phyloP scores from a whole-genome alignment of 495 filamentous ascomycete genomes.

The Xylaria scruposa region DNA sequence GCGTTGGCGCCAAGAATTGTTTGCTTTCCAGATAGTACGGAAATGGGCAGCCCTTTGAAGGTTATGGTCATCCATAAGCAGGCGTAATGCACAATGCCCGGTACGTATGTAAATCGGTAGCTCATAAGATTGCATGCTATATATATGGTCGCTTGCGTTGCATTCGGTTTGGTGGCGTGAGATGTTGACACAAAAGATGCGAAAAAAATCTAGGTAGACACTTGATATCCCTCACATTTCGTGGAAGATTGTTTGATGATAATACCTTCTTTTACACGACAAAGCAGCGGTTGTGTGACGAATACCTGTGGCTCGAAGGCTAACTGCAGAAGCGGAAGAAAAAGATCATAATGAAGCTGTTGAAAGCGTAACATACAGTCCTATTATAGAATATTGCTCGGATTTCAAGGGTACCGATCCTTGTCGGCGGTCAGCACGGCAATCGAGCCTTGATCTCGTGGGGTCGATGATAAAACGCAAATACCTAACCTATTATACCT shows the following conservation, averaged over 20 bases:
- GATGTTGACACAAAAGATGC: background rate
- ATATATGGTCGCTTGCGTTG: background rate
- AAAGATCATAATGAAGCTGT: background rate
- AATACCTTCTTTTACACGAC: background rate
- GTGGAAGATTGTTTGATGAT: background rate
- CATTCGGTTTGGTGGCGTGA: background rate
- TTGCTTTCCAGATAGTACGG: background rate
- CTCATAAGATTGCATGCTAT: slow-evolving; percentile 11
- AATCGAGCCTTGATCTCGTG: slow-evolving; percentile 5
- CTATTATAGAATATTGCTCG: background rate
- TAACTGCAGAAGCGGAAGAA: background rate
- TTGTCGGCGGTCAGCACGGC: slow-evolving; percentile 20
- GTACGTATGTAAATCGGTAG: background rate
- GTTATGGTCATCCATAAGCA: background rate
- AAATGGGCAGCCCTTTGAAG: slow-evolving; percentile 7
- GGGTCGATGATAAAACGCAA: slow-evolving; percentile 10
- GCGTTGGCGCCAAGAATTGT: background rate
- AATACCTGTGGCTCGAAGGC: background rate
- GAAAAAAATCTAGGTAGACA: background rate
- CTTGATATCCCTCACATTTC: background rate
- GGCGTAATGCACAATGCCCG: background rate
- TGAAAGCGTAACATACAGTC: background rate
- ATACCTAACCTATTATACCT: background rate
- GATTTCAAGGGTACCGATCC: slow-evolving; percentile 4
- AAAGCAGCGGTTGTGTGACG: background rate